A percentile compares a stretch with the other conserved stretches of the same genome.
Evolutionary conservation across 106 monocot genomes (phyloP).

Genomic region (Chionographis japonica): DNA sequence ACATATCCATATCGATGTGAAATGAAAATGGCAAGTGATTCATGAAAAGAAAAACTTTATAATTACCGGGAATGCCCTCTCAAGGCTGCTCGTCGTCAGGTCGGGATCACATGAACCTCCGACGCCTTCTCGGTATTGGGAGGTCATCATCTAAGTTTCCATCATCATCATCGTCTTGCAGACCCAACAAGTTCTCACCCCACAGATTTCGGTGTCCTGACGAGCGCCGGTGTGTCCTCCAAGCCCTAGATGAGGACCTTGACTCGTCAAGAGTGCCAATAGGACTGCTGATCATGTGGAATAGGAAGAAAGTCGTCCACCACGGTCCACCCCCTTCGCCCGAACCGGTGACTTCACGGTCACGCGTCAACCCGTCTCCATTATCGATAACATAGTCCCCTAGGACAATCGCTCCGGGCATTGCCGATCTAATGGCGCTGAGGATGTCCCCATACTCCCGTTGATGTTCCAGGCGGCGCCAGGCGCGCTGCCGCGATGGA

Average conservation of each 20-base stretch:
- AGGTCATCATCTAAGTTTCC: conserved; percentile 22
- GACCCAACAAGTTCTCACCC: conserved; percentile 70
- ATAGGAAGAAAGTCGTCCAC: conserved; percentile 72
- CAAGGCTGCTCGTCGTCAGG: conserved; percentile 19
- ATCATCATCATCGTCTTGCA: conserved; percentile 42
- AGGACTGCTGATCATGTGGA: conserved; percentile 56
- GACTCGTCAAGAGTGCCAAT: conserved; percentile 29
- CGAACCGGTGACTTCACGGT: conserved; percentile 14
- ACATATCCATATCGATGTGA: conserved; percentile 7
- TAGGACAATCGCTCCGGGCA: conserved; percentile 73
- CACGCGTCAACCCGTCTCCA: conserved; percentile 19
- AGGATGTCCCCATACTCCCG: conserved; percentile 70
- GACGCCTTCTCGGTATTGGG: conserved; percentile 36
- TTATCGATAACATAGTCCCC: conserved; percentile 80
- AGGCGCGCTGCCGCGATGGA: conserved; percentile 57
- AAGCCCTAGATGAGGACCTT: conserved; percentile 30
- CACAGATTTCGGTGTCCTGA: conserved; percentile 45
- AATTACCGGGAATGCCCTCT: conserved; percentile 5
- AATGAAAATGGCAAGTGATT: not conserved
- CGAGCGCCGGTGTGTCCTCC: conserved; percentile 36
- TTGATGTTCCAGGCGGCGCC: conserved; percentile 66
- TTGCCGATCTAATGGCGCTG: conserved; percentile 68
- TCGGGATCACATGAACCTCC: conserved; percentile 37
- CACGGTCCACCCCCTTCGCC: conserved; percentile 38
- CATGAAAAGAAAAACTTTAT: not conserved